Evolutionary conservation across 2,329 filamentous ascomycete species (phyloP).

Genomic region (Camillea tinctor): DNA sequence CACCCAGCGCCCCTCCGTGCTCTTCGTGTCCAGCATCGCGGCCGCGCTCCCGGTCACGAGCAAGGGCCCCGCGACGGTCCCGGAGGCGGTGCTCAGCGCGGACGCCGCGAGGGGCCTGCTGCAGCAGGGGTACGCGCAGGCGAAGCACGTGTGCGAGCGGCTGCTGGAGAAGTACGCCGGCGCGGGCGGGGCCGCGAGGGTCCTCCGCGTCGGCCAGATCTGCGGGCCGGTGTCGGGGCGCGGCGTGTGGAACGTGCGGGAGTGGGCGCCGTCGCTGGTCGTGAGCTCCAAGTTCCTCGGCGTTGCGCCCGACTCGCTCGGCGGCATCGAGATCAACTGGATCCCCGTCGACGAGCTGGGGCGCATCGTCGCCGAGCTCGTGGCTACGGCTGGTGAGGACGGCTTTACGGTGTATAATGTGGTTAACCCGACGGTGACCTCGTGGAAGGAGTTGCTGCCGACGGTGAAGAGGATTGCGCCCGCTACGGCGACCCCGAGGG

Average conservation of each 20-base stretch:
- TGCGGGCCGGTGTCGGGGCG: conserved; percentile 18
- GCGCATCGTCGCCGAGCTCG: conserved; percentile 12
- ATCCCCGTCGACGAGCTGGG: conserved; percentile 21
- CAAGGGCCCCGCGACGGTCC: conserved; percentile 7
- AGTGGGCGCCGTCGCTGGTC: conserved; percentile 23
- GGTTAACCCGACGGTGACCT: conserved; percentile 4
- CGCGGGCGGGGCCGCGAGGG: neutral
- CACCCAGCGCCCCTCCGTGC: conserved; percentile 7
- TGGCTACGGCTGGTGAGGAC: neutral
- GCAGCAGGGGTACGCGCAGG: conserved; percentile 26
- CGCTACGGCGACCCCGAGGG: neutral
- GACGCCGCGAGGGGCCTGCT: conserved; percentile 10
- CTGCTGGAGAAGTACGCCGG: conserved; percentile 19
- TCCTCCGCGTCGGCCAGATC: conserved; percentile 22
- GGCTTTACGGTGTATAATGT: conserved; percentile 6
- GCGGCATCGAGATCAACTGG: conserved; percentile 15
- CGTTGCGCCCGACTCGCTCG: conserved; percentile 10
- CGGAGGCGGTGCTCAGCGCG: conserved; percentile 19
- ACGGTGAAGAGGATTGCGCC: conserved; percentile 1
- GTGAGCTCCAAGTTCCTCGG: conserved; percentile 22
- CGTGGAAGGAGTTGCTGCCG: conserved; percentile 3
- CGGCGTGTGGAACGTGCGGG: conserved; percentile 18
- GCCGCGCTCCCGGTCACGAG: conserved; percentile 15
- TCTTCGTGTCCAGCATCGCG: conserved; percentile 28
- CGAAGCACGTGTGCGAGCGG: conserved; percentile 28